Evolutionary conservation across 306 rosid species (phyloP).

Genomic region (Dryas octopetala): DNA sequence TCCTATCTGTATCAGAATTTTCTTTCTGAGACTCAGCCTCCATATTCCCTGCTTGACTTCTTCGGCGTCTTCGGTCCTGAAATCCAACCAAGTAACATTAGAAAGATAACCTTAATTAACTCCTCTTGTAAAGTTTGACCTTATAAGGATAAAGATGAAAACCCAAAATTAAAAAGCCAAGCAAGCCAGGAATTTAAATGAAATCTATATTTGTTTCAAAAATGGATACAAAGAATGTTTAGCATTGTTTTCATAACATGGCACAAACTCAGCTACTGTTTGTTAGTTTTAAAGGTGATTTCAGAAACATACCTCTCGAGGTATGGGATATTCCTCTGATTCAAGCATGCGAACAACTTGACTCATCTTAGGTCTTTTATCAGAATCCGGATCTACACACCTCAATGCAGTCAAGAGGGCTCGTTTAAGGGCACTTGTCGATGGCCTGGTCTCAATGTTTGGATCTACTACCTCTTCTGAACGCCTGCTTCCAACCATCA

Average conservation of each 20-base stretch:
- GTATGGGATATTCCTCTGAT: conserved; percentile 86
- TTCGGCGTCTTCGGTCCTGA: conserved; percentile 71
- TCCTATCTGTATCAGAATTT: conserved; percentile 52
- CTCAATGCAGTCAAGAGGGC: conserved; percentile 88
- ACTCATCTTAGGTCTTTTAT: conserved; percentile 86
- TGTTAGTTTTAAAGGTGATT: conserved; percentile 10
- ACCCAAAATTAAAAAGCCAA: not conserved
- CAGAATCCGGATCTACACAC: conserved; percentile 88
- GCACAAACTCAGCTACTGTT: not conserved
- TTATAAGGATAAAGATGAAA: not conserved
- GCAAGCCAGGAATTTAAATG: not conserved
- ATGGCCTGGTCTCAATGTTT: conserved; percentile 76
- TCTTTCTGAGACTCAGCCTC: conserved; percentile 42
- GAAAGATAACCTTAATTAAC: conserved; percentile 17
- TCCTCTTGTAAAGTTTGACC: conserved; percentile 7
- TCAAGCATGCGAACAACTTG: conserved; percentile 97
- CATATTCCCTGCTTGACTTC: conserved; percentile 43
- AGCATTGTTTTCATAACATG: not conserved
- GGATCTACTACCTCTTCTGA: conserved; percentile 94
- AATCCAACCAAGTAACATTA: conserved; percentile 22
- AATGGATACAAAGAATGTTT: not conserved
- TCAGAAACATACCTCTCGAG: conserved; percentile 68
- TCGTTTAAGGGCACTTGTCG: conserved; percentile 85
- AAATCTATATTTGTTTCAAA: not conserved
- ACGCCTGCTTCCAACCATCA: conserved; percentile 90